phyloP scores from a whole-genome alignment of 495 filamentous ascomycete species.

The Talaromyces proteolyticus region DNA sequence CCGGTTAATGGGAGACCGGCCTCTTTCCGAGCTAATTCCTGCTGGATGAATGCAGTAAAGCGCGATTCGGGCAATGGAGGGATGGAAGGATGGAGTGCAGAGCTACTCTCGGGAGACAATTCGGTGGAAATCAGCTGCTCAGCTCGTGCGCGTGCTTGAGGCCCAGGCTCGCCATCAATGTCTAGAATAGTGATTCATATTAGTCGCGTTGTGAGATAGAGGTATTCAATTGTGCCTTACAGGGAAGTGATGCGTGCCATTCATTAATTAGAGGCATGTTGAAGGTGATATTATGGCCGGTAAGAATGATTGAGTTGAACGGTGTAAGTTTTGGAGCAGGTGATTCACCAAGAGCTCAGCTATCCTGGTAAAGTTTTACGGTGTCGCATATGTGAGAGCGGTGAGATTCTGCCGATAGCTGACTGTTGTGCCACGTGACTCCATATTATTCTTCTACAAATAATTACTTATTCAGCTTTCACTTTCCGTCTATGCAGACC shows the following conservation, averaged over 20 bases:
- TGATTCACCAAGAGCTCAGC: too few relatives aligned
- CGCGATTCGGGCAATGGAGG: constrained; percentile 26
- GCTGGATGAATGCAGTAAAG: constrained; percentile 56
- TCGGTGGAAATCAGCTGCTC: constrained; percentile 61
- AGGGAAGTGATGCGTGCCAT: constrained; percentile 80
- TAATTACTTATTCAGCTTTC: too few relatives aligned
- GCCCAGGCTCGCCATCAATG: constrained; percentile 63
- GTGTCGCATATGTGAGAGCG: too few relatives aligned
- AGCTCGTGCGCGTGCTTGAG: constrained; percentile 49
- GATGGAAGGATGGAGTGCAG: constrained; percentile 33
- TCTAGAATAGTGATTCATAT: constrained; percentile 37
- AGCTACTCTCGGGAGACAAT: constrained; percentile 39
- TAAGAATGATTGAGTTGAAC: too few relatives aligned
- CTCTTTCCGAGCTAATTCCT: constrained; percentile 57
- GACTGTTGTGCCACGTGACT: too few relatives aligned
- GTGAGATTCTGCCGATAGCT: too few relatives aligned
- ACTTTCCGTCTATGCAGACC: too few relatives aligned
- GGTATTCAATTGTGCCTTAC: constrained; percentile 37
- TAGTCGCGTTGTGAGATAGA: background rate
- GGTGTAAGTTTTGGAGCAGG: too few relatives aligned
- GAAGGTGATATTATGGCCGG: too few relatives aligned
- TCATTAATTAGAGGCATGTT: constrained; percentile 64
- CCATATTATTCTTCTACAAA: too few relatives aligned
- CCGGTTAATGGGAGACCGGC: constrained; percentile 42
- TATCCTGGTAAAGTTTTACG: too few relatives aligned